These are phyloP conservation scores for Arachis monticola DNA, from an alignment of 331 rosid species.

Conservation along the genomic window DNA sequence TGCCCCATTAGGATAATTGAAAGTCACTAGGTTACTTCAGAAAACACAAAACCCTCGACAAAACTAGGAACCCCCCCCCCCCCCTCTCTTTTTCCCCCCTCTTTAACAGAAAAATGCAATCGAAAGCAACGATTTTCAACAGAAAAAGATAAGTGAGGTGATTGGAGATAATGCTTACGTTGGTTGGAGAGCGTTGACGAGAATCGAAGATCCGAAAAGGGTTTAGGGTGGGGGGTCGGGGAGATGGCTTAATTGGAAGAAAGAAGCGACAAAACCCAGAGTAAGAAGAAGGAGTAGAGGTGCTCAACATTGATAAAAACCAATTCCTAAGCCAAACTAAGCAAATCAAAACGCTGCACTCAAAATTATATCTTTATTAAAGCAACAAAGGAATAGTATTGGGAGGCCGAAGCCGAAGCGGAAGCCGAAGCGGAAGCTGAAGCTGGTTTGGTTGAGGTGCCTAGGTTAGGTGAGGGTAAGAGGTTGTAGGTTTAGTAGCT, in stretches of 20 bases:
- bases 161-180: constrained; percentile 43
- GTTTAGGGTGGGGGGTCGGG: constrained; percentile 39
- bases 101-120: neutral
- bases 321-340: constrained; percentile 3
- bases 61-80: constrained; percentile 8
- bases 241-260: constrained; percentile 53
- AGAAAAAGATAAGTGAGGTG: neutral
- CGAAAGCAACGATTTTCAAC: neutral
- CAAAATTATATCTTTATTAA: constrained; percentile 25
- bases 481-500: neutral
- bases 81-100: too few species aligned
- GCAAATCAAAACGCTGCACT: constrained; percentile 35
- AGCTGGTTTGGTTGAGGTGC: constrained; percentile 10
- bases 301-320: constrained; percentile 57
- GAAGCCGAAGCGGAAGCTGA: too few species aligned
- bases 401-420: neutral
- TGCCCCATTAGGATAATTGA: neutral
- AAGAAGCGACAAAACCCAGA: constrained; percentile 56
- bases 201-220: constrained; percentile 68
- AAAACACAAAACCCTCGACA: constrained; percentile 18
- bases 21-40: neutral
- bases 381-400: constrained; percentile 29
- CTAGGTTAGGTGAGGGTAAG: neutral
- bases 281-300: constrained; percentile 47
- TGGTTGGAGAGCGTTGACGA: constrained; percentile 42